Evolutionary conservation across 768 basidiomycete species (phyloP).

Genomic region (Clathrus columnatus): DNA sequence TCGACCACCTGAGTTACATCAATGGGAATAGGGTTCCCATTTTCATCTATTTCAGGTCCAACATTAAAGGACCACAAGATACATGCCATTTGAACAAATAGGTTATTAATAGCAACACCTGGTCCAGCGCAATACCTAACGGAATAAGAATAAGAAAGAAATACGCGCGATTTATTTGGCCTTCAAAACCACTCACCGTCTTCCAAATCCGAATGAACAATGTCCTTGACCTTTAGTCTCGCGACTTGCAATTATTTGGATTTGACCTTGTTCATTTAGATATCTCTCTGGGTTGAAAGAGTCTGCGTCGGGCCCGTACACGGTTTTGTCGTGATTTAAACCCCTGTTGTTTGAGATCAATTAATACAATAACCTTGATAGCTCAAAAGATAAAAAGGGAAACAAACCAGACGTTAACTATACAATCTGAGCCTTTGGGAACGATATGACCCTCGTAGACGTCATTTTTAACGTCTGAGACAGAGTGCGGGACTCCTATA

Average conservation of each 20-base stretch:
- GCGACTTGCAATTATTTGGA: slow-evolving; percentile 18
- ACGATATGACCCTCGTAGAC: slow-evolving; percentile 29
- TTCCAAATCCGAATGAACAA: slow-evolving; percentile 4
- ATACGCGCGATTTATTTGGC: neutral
- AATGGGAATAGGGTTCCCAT: slow-evolving; percentile 29
- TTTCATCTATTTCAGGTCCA: slow-evolving; percentile 28
- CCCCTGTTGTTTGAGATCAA: slow-evolving; percentile 1
- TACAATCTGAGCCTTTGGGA: slow-evolving; percentile 26
- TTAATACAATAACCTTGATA: neutral
- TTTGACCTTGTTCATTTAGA: slow-evolving; percentile 19
- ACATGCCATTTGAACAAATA: slow-evolving; percentile 28
- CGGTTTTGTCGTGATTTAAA: neutral
- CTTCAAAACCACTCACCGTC: slow-evolving; percentile 1
- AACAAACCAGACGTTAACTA: slow-evolving; percentile 26
- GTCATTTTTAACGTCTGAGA: slow-evolving; percentile 27
- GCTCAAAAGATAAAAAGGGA: too few species aligned
- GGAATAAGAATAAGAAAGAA: too few species aligned
- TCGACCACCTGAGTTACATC: slow-evolving; percentile 8
- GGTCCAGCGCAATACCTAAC: slow-evolving; percentile 27
- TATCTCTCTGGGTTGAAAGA: slow-evolving; percentile 14
- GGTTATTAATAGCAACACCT: slow-evolving; percentile 26
- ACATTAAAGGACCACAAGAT: slow-evolving; percentile 17
- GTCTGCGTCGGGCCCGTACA: slow-evolving; percentile 9
- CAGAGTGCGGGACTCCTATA: slow-evolving; percentile 34
- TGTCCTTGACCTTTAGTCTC: slow-evolving; percentile 6